Conservation (phyloP, 257 asterid genomes). For the Lantana camara region DNA sequence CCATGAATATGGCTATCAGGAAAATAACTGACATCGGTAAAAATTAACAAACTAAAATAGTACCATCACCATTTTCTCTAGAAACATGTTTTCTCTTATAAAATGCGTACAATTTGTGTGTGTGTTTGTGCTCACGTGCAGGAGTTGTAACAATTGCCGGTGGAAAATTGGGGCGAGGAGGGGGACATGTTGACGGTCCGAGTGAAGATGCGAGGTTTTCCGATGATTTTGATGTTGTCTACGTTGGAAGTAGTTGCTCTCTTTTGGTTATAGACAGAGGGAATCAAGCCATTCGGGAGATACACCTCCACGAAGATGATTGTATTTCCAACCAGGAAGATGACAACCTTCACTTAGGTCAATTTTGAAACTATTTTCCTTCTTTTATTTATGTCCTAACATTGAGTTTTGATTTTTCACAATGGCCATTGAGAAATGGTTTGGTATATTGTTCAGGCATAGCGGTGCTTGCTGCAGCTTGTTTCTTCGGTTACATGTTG, state of each 20-base stretch:
- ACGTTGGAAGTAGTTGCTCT: conserved; percentile 77
- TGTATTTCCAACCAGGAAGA: conserved; percentile 59
- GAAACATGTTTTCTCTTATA: neutral
- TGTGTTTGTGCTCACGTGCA: conserved; percentile 19
- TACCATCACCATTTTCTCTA: neutral
- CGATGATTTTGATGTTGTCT: conserved; percentile 78
- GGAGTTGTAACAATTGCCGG: conserved; percentile 96
- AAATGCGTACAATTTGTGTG: neutral
- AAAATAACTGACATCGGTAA: conserved; percentile 83
- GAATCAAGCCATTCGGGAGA: conserved; percentile 90
- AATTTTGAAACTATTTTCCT: neutral
- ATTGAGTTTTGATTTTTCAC: neutral
- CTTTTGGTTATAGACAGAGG: conserved; percentile 89
- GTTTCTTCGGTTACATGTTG: conserved; percentile 85
- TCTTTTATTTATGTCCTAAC: neutral
- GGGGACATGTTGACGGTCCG: conserved; percentile 90
- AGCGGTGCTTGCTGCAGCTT: conserved; percentile 80
- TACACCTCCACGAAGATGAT: conserved; percentile 77
- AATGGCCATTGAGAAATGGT: neutral
- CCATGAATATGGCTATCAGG: conserved; percentile 90
- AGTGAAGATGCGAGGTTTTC: conserved; percentile 93
- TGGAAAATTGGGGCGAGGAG: conserved; percentile 77
- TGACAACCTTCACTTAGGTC: conserved; percentile 70
- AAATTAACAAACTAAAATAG: neutral
- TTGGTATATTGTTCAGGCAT: conserved; percentile 50